Base-by-base conservation (phyloP, 495 filamentous ascomycete genomes). In the Jackrogersella multiformis region DNA sequence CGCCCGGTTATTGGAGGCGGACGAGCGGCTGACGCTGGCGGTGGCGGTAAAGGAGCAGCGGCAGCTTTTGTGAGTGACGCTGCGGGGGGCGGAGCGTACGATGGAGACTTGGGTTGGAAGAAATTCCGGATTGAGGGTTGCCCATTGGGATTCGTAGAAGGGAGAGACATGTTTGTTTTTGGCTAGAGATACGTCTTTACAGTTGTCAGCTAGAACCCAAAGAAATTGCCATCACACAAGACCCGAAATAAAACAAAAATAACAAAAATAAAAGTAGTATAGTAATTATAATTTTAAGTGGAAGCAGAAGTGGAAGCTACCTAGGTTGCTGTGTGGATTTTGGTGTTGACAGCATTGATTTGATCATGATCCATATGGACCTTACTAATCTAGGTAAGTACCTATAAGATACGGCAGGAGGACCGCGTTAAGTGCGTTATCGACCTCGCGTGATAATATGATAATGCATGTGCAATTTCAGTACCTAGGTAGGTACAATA, bases 101-200 rank as follows among this genome's bases (percentile, higher is more conserved):
- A 68, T 5, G 76, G 78, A 21, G 70, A 56, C 56, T 74, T 78
- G 51, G 79, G 76, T 39, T 77, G 74, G 56, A 81, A 82, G 75
- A 86, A 85, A 13, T 80, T 83, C 36, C 77, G 79, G 56, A 86
- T 85, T 23, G 81, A 81, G 10, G 78, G 61, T 62, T 85, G 83
- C 42, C 74, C 66, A 68, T 65, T 76, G 54, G 64, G 28, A 46
- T 70, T 74, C 8, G 62, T 61, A 0, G 71, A 65, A 49, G 75
- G 75, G 24, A 76, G 68, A 67, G 72, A 74, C 74, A 75, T 78
- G 54, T 38, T 62, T 64, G n/a, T 48, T 32, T 28, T 28, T 5
- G 8, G 46, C 28, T 18, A 23, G 16, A 36, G 49, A 56, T 44
- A 42, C 24, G 35, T 39, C 55, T 16, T 21, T 49, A 45, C 12